Conservation (phyloP, 202 grass and related monocot species). For the Musa balbisiana region DNA sequence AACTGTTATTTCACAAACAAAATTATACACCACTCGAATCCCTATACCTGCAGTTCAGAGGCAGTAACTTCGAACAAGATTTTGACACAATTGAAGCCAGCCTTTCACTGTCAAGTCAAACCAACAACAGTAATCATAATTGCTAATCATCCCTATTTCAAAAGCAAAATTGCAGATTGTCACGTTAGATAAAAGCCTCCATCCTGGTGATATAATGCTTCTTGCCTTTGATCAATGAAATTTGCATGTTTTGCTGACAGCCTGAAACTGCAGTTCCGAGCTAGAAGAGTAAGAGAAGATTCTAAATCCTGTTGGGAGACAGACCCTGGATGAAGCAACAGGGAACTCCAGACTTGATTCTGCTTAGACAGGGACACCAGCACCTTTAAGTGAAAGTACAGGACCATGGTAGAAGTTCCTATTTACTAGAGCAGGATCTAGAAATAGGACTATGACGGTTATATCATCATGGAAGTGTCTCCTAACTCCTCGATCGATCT, state of each 20-base stretch:
- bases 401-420: conserved; percentile 26
- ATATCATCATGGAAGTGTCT: conserved; percentile 56
- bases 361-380: conserved; percentile 6
- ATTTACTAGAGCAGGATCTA: conserved; percentile 24
- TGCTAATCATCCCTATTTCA: not conserved
- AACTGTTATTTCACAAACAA: too few relatives aligned
- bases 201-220: not conserved
- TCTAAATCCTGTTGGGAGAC: not conserved
- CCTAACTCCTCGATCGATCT: conserved; percentile 43
- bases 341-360: conserved; percentile 1
- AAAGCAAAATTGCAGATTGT: conserved; percentile 3
- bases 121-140: not conserved
- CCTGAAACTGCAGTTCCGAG: not conserved
- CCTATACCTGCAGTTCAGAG: too few relatives aligned
- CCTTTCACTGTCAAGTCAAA: not conserved
- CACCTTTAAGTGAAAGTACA: conserved; percentile 36
- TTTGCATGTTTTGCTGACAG: not conserved
- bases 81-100: not conserved
- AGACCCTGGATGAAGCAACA: not conserved
- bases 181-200: not conserved
- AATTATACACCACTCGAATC: too few relatives aligned
- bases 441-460: conserved; percentile 41
- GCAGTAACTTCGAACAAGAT: too few relatives aligned
- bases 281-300: not conserved
- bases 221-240: not conserved